Percentiles rank a stretch among this genome's conserved stretches.
These are phyloP conservation scores for Aphanoascus verrucosus DNA, from an alignment of 2,329 filamentous ascomycete genomes.

Conservation along the genomic window DNA sequence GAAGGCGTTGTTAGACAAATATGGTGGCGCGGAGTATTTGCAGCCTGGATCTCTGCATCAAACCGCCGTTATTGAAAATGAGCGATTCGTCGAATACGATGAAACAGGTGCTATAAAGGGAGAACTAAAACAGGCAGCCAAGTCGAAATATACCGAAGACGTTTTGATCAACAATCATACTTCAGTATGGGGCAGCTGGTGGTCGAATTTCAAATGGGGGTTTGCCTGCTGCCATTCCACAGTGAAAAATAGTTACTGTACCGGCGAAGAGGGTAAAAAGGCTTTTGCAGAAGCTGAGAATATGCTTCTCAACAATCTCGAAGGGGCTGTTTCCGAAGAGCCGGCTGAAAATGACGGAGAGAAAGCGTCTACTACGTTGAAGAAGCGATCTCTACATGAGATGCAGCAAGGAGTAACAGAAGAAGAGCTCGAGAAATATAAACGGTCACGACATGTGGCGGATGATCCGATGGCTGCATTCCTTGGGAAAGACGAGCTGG, in stretches of 20 bases:
- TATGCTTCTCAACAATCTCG: slow-evolving; percentile 38
- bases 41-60: slow-evolving; percentile 53
- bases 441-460: slow-evolving; percentile 59
- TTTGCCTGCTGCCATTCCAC: slow-evolving; percentile 91
- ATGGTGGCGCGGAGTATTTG: slow-evolving; percentile 59
- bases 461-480: slow-evolving; percentile 82
- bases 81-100: slow-evolving; percentile 88
- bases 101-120: slow-evolving; percentile 83
- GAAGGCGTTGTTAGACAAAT: slow-evolving; percentile 66
- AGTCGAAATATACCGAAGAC: slow-evolving; percentile 88
- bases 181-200: slow-evolving; percentile 94
- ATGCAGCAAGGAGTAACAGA: slow-evolving; percentile 69
- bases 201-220: slow-evolving; percentile 89
- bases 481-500: slow-evolving; percentile 60
- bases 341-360: slow-evolving; percentile 18
- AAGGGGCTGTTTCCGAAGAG: slow-evolving; percentile 16
- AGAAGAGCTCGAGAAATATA: slow-evolving; percentile 76
- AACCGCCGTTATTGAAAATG: slow-evolving; percentile 64
- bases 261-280: slow-evolving; percentile 72
- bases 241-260: slow-evolving; percentile 96
- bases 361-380: slow-evolving; percentile 29
- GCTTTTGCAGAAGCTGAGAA: slow-evolving; percentile 69
- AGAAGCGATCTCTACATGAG: slow-evolving; percentile 68
- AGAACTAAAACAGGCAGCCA: slow-evolving; percentile 61
- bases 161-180: slow-evolving; percentile 82